Evolutionary conservation across 2,329 filamentous ascomycete genomes (phyloP), one percentile per base, ranked within the genome.

Genomic region (Hymenoscyphus fraxineus): DNA sequence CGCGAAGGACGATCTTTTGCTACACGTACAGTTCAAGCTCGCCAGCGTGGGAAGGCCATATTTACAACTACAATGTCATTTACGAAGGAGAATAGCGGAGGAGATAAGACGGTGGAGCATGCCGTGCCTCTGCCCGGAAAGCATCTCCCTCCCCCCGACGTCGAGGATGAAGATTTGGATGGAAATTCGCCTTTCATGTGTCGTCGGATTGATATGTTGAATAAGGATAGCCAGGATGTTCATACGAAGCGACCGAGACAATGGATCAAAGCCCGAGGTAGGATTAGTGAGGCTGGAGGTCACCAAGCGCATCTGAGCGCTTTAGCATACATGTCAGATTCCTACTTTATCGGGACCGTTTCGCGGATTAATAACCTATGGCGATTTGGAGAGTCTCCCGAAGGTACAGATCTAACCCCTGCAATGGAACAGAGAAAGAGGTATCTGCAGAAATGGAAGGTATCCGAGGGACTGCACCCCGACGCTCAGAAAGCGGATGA

Each of bases 61-160:
- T 98, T 98, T 79, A 98, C 94, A 19, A 95, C 92, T 1, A 99
- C 94, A 6, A 87, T 96, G 78, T 95, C 90, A 68, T 98, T 99
- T 76, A 89, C 90, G 74, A 83, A 86, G 19, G 87, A 89, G 72
- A 83, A 81, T 66, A 84, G 82, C 67, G 85, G 82, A 60, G 83
- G 80, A 15, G 69, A 69, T 59, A 73, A 74, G 76, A 79, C 76
- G 74, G 82, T 95, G 3, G 77, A 85, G 63, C 93, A 97, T 79
- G 85, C 87, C 2, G 82, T 81, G 38, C 78, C 82, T 16, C 81
- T 90, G 74, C 88, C 90, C 0, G 68, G 72, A 2, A 79, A 73
- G 12, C 76, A 79, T 6, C 16, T 39, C n/a, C 40, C 35, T 16
- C 77, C 78, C 64, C 27, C 47, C 3, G 74, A 77, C 58, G 73